These are phyloP conservation scores for Agapanthus africanus DNA, from an alignment of 106 monocot species.

Conservation along the genomic window DNA sequence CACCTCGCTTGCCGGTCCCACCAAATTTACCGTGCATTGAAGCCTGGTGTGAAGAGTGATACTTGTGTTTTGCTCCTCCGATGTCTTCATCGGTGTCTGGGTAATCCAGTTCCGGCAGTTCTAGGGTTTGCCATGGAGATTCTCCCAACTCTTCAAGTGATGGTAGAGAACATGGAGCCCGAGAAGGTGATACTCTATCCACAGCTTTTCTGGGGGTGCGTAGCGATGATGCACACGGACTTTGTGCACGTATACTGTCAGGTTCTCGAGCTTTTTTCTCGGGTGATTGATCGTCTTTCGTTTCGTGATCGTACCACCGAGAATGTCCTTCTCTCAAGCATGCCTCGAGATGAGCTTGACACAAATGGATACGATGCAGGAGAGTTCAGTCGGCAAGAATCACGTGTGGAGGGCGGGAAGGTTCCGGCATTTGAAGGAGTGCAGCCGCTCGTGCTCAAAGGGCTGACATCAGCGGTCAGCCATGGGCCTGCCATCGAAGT, in stretches of 20 bases:
- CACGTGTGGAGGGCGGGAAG: slow-evolving; percentile 49
- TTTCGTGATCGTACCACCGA: slow-evolving; percentile 81
- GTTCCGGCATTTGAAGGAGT: slow-evolving; percentile 90
- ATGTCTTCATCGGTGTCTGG: slow-evolving; percentile 81
- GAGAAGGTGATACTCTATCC: slow-evolving; percentile 97
- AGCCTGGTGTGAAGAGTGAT: slow-evolving; percentile 80
- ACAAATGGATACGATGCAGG: slow-evolving; percentile 28
- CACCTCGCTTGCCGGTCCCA: slow-evolving; percentile 97
- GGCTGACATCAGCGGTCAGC: slow-evolving; percentile 83
- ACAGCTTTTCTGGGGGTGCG: slow-evolving; percentile 98
- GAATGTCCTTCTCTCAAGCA: slow-evolving; percentile 89
- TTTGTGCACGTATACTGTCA: slow-evolving; percentile 92
- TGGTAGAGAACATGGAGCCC: slow-evolving; percentile 97
- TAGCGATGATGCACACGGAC: slow-evolving; percentile 96
- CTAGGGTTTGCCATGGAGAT: slow-evolving; percentile 97
- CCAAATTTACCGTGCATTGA: slow-evolving; percentile 89
- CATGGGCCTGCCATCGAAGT: slow-evolving; percentile 84
- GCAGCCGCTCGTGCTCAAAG: slow-evolving; percentile 93
- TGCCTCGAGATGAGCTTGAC: slow-evolving; percentile 94
- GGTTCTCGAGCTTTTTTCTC: slow-evolving; percentile 79
- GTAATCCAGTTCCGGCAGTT: slow-evolving; percentile 80
- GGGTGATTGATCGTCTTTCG: slow-evolving; percentile 75
- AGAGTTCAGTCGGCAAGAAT: slow-evolving; percentile 51
- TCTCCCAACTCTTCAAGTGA: slow-evolving; percentile 83
- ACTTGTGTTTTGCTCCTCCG: slow-evolving; percentile 82